Evolutionary conservation across 768 basidiomycete species (phyloP), one percentile per base, ranked within the genome.

Genomic region (Hydnum rufescens): DNA sequence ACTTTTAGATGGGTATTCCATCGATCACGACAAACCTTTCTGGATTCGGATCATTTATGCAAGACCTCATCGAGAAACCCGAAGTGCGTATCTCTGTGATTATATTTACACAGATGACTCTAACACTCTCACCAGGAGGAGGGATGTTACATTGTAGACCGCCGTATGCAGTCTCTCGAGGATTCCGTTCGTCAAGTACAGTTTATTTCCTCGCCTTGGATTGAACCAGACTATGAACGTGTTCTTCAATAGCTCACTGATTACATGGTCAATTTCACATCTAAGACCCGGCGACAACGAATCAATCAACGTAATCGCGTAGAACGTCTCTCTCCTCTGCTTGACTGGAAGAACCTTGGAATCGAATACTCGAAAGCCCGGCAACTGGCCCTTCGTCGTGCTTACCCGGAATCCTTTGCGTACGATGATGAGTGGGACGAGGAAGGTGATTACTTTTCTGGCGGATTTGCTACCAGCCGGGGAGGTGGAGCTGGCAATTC

Each of bases 261-360:
- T 42, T 65, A 74, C 59, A 80, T 92, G 77, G 78, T 78, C 66
- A 61, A 66, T 3, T 92, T 93, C 68, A 72, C 73, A 52, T 70
- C 68, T 58, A 89, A 88, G 71, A 81, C 89, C 3, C 74, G 95
- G n/a, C 75, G 95, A 42, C 95, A 97, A 65, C 76, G 95, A 48
- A 97, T 97, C 66, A 97, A 99, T 67, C 95, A 97, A 68, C 82
- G 95, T 30, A 99, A 97, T 69, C 78, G 95, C 42, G 93, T 96
- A 51, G 95, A 99, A 64, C 77, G 95, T 26, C 72, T 99, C 18
- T 82, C 78, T 49, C 93, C 93, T 16, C 66, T 99, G 53, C 71
- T 99, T 55, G 95, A 99, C 64, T 97, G 95, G 95, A 99, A 99
- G 71, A 88, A 88, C 62, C 70, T 99, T 29, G 95, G 95, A 2